Percentiles rank a stretch among this genome's conserved stretches.
These are phyloP conservation scores for Euphorbia tirucalli DNA, from an alignment of 345 rosid genomes.

Conservation along the genomic window DNA sequence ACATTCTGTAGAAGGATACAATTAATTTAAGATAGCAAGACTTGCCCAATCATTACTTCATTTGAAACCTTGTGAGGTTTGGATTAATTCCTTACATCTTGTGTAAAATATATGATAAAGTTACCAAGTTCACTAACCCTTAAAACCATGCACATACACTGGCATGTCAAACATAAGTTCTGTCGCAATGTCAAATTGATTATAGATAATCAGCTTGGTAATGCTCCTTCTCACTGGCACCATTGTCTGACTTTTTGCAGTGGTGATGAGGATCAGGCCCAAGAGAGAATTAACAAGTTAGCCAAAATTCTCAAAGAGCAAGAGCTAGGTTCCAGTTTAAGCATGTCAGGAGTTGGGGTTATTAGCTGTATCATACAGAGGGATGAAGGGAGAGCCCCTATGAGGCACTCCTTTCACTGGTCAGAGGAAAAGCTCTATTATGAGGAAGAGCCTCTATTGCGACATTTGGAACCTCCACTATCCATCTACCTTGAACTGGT, in stretches of 20 bases:
- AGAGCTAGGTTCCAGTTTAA: slow-evolving; percentile 70
- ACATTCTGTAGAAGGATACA: not conserved
- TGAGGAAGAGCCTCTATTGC: slow-evolving; percentile 90
- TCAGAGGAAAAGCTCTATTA: slow-evolving; percentile 69
- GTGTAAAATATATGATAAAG: not conserved
- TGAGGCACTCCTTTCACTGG: slow-evolving; percentile 99
- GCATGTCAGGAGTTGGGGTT: slow-evolving; percentile 83
- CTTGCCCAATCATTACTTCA: not conserved
- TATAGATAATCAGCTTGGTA: not conserved
- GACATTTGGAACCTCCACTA: slow-evolving; percentile 96
- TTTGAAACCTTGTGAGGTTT: not conserved
- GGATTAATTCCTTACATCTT: not conserved
- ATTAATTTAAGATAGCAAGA: not conserved
- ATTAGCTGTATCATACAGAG: slow-evolving; percentile 96
- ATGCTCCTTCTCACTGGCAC: slow-evolving; percentile 20
- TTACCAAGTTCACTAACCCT: not conserved
- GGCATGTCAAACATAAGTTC: not conserved
- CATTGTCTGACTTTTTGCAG: slow-evolving; percentile 45
- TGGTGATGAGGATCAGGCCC: slow-evolving; percentile 99
- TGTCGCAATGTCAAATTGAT: slow-evolving; percentile 4
- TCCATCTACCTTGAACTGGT: slow-evolving; percentile 97
- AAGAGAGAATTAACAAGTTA: slow-evolving; percentile 83
- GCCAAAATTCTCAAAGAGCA: slow-evolving; percentile 93
- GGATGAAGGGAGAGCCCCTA: slow-evolving; percentile 98
- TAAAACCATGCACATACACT: not conserved